Conservation (phyloP, 129 eudicot genomes). For the Solidago caesia region DNA sequence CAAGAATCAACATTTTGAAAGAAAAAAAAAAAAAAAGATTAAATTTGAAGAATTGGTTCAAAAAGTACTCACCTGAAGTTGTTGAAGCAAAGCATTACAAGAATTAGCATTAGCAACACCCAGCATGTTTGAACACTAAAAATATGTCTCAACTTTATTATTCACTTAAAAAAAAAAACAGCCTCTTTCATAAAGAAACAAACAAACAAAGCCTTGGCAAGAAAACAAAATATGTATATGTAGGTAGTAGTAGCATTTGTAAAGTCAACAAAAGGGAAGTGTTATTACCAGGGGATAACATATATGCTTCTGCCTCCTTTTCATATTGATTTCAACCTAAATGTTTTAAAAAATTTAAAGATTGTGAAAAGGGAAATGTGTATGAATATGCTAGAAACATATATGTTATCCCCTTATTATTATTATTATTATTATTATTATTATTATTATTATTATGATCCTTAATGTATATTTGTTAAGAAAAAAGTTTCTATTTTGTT, state of each 20-base stretch:
- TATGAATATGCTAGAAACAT: too few relatives aligned
- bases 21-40: background rate
- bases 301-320: too few relatives aligned
- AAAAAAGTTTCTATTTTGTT: too few relatives aligned
- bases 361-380: too few relatives aligned
- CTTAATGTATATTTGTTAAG: too few relatives aligned
- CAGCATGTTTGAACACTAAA: slow-evolving; percentile 35
- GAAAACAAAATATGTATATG: too few relatives aligned
- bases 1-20: background rate
- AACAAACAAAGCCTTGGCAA: slow-evolving; percentile 1
- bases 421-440: too few relatives aligned
- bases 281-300: too few relatives aligned
- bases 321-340: too few relatives aligned
- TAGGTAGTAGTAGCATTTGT: background rate
- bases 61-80: slow-evolving; percentile 57
- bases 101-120: slow-evolving; percentile 44
- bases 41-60: slow-evolving; percentile 10
- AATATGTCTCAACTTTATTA: background rate
- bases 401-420: too few relatives aligned
- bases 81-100: slow-evolving; percentile 57
- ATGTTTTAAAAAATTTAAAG: too few relatives aligned
- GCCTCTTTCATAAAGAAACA: background rate
- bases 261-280: slow-evolving; percentile 24
- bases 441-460: too few relatives aligned
- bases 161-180: slow-evolving; percentile 15